Evolutionary conservation across 2,329 filamentous ascomycete genomes (phyloP), one percentile per base, ranked within the genome.

Genomic region (Botryotinia convoluta): DNA sequence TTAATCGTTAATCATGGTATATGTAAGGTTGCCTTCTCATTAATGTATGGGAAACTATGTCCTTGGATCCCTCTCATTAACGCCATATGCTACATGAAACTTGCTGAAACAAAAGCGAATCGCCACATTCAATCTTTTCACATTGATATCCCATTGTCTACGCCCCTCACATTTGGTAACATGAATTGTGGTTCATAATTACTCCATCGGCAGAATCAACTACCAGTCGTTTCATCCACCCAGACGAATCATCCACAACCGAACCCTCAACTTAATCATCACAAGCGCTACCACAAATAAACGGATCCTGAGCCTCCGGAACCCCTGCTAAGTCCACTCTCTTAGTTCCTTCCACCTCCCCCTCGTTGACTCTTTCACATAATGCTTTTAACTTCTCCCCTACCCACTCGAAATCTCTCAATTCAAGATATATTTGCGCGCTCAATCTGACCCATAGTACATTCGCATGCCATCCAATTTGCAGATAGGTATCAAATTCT

Each of bases 351-450:
- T 39, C 35, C 39, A 68, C 65, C 4, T 57, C 65, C 18, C 65
- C 85, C 59, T 81, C 81, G 59, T 82, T 82, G 26, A 87, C 85
- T 76, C 85, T 83, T 59, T 83, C 83, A 77, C 87, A 89, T 4
- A 92, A 77, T 39, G 84, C 83, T 39, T 77, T 77, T 57, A 81
- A 67, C 26, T 63, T 76, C 48, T 61, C 80, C 0, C 86, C 92
- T 10, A 87, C 86, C 87, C 88, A 93, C 80, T 91, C 88, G 79
- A 96, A 97, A 82, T 98, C 94, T 22, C 86, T 85, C 76, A 90
- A 79, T 42, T 93, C 93, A 18, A 98, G 82, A 80, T 95, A 98
- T 0, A 96, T 88, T 85, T 97, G 94, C 29, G 89, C 93, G 80
- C 92, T 94, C 60, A 97, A 79, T 67, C 95, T 85, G 0, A 87